Percentiles rank a stretch among this genome's conserved stretches.
Conservation (phyloP, 23 red algal genomes). For the Gracilaria gracilis region DNA sequence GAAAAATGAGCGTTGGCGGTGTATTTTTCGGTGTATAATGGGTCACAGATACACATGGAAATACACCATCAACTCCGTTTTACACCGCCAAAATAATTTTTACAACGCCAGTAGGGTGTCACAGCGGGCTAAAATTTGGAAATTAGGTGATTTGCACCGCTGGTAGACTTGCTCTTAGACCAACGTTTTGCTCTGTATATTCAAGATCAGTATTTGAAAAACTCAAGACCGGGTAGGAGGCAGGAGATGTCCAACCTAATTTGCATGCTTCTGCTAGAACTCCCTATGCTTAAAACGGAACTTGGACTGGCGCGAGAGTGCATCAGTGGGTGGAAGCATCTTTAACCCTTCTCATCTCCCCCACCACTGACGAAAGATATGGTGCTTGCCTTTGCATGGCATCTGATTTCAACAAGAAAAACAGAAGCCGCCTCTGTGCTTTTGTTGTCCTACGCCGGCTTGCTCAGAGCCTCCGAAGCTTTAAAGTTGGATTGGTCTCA, state of each 20-base stretch:
- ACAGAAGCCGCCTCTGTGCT: background rate
- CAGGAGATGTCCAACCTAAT: slow-evolving; percentile 29
- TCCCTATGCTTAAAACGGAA: background rate
- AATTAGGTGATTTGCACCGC: background rate
- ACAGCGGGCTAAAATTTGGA: background rate
- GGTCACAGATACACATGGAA: slow-evolving; percentile 12
- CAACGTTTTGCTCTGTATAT: no score
- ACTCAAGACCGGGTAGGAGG: background rate
- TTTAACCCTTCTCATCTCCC: background rate
- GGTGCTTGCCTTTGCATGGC: background rate
- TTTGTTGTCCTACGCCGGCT: background rate
- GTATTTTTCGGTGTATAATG: no score
- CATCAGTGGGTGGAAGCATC: background rate
- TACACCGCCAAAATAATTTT: slow-evolving; percentile 2
- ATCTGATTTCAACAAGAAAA: background rate
- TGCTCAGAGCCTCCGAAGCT: background rate
- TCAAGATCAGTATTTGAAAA: no score
- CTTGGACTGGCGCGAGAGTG: background rate
- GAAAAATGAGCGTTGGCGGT: no score
- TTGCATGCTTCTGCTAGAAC: background rate
- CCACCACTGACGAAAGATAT: background rate
- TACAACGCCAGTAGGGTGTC: background rate
- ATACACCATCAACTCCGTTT: background rate
- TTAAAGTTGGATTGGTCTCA: background rate
- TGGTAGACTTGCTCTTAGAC: no score